phyloP scores from a whole-genome alignment of 306 rosid species.

The Fragaria vesca region DNA sequence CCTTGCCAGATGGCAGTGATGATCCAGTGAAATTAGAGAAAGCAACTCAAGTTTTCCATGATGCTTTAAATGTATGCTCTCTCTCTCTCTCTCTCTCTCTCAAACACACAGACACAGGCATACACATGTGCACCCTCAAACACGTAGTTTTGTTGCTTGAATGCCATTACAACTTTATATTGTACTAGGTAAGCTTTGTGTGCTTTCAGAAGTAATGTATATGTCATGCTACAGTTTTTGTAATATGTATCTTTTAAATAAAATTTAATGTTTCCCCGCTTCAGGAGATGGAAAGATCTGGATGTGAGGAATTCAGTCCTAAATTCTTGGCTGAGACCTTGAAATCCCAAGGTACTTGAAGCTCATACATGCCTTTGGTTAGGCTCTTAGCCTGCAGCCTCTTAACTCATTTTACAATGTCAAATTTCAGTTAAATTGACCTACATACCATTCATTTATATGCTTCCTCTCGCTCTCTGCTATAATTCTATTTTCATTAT shows the following conservation, averaged over 20 bases:
- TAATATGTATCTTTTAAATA: constrained; percentile 16
- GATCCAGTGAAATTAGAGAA: constrained; percentile 71
- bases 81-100: constrained; percentile 2
- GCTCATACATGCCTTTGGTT: constrained; percentile 22
- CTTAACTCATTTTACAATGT: background rate
- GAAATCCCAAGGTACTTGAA: constrained; percentile 70
- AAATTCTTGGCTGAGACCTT: constrained; percentile 74
- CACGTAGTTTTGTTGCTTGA: background rate
- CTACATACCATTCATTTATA: background rate
- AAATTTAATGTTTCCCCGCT: constrained; percentile 26
- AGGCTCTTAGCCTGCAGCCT: background rate
- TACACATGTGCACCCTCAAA: background rate
- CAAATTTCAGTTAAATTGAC: background rate
- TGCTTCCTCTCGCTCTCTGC: background rate
- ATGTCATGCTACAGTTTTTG: background rate
- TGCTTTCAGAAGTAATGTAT: constrained; percentile 2
- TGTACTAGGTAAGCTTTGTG: background rate
- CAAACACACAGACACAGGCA: background rate
- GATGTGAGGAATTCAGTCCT: constrained; percentile 45
- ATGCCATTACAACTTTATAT: background rate
- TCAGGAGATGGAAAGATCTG: constrained; percentile 88
- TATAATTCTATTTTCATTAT: too few relatives aligned
- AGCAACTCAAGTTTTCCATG: constrained; percentile 60
- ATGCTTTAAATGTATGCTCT: constrained; percentile 55
- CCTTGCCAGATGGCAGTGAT: constrained; percentile 66